Evolutionary conservation across 2,329 filamentous ascomycete species (phyloP).

Genomic region (Coniochaeta ligniaria): DNA sequence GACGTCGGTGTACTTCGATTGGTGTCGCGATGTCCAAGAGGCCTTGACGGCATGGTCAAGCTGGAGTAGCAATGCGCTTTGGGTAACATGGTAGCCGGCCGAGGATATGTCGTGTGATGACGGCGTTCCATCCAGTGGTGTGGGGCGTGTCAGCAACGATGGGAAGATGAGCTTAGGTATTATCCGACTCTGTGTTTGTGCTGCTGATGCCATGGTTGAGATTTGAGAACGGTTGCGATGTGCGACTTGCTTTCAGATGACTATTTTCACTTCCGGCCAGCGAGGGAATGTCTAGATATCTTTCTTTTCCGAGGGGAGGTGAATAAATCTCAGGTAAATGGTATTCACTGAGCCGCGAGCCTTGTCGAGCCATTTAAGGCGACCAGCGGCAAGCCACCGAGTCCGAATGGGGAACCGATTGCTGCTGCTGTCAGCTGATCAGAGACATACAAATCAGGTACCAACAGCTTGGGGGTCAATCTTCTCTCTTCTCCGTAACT

Average conservation of each 20-base stretch:
- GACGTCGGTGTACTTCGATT: constrained; percentile 6
- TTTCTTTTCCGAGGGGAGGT: no score
- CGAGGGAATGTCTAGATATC: no score
- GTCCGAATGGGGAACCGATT: neutral
- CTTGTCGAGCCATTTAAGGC: neutral
- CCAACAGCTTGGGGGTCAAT: no score
- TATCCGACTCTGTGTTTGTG: neutral
- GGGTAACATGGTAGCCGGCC: constrained; percentile 6
- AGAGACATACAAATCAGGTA: no score
- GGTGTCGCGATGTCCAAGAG: constrained; percentile 5
- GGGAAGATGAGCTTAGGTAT: neutral
- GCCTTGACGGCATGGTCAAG: constrained; percentile 8
- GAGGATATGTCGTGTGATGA: constrained; percentile 7
- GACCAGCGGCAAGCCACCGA: neutral
- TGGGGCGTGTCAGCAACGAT: neutral
- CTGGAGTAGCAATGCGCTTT: constrained; percentile 4
- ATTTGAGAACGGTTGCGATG: no score
- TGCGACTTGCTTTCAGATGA: no score
- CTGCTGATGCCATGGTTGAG: neutral
- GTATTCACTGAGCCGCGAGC: no score
- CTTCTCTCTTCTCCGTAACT: no score
- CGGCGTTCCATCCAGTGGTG: neutral
- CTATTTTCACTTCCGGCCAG: no score
- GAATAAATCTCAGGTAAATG: no score
- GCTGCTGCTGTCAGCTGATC: neutral